A percentile compares a stretch with the other conserved stretches of the same genome.
Conservation (phyloP, 2,329 filamentous ascomycete species). For the Parastagonospora nodorum region DNA sequence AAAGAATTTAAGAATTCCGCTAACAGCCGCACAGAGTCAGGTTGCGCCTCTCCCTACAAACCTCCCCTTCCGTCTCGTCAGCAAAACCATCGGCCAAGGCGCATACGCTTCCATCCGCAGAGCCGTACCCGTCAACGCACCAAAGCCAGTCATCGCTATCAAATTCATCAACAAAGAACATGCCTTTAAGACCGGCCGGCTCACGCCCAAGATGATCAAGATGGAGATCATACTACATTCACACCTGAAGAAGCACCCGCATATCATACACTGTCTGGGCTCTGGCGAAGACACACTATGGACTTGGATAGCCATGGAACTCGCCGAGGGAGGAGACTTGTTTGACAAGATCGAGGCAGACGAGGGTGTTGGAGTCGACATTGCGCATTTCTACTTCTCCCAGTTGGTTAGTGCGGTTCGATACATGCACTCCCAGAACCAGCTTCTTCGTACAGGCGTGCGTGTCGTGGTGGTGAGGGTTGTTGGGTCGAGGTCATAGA, state of each 20-base stretch:
- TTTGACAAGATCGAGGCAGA: conserved; percentile 99
- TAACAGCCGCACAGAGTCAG: conserved; percentile 64
- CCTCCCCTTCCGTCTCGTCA: conserved; percentile 91
- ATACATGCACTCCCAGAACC: conserved; percentile 97
- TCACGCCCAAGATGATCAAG: conserved; percentile 85
- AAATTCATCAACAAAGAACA: conserved; percentile 99
- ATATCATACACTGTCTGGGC: conserved; percentile 91
- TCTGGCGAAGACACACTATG: conserved; percentile 84
- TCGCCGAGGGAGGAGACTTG: conserved; percentile 90
- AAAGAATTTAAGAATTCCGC: not conserved
- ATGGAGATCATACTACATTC: conserved; percentile 92
- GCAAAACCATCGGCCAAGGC: conserved; percentile 93
- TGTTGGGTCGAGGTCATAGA: no score
- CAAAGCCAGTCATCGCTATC: conserved; percentile 85
- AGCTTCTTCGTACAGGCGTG: no score
- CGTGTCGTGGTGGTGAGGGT: no score
- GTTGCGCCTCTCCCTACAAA: conserved; percentile 81
- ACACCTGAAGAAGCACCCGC: conserved; percentile 84
- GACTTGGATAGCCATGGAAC: conserved; percentile 99
- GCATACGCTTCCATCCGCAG: conserved; percentile 99
- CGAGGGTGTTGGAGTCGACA: conserved; percentile 89
- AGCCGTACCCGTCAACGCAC: conserved; percentile 73
- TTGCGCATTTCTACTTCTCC: conserved; percentile 94
- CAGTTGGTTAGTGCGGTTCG: conserved; percentile 89
- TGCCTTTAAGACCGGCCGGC: conserved; percentile 83